Evolutionary conservation across 176 grass and related monocot genomes (phyloP).

Genomic region (Bonia amplexicaulis): DNA sequence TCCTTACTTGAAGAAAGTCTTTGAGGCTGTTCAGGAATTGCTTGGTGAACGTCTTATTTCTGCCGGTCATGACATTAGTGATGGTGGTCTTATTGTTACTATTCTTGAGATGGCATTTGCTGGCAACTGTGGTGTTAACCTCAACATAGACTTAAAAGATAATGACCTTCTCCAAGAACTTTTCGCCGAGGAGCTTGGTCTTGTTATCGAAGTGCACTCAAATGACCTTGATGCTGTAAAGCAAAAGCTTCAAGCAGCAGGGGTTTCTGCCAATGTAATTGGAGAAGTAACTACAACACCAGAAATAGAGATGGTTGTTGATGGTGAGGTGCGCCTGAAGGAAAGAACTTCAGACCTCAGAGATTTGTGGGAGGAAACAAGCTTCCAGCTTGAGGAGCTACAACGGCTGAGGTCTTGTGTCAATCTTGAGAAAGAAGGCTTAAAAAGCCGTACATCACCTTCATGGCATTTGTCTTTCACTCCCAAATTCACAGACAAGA

Average conservation of each 20-base stretch:
- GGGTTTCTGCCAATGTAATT: slow-evolving; percentile 55
- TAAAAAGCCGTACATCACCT: slow-evolving; percentile 54
- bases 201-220: slow-evolving; percentile 59
- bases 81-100: slow-evolving; percentile 78
- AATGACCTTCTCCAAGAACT: slow-evolving; percentile 52
- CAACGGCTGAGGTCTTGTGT: slow-evolving; percentile 83
- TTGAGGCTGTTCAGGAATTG: slow-evolving; percentile 62
- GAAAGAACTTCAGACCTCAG: slow-evolving; percentile 73
- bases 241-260: slow-evolving; percentile 59
- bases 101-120: slow-evolving; percentile 93
- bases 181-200: slow-evolving; percentile 85
- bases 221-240: slow-evolving; percentile 43
- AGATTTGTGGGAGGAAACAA: slow-evolving; percentile 89
- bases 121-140: slow-evolving; percentile 74
- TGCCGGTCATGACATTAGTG: slow-evolving; percentile 79
- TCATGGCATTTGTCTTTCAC: slow-evolving; percentile 73
- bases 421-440: slow-evolving; percentile 75
- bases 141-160: slow-evolving; percentile 56
- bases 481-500: slow-evolving; percentile 54
- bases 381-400: slow-evolving; percentile 80
- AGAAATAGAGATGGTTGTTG: slow-evolving; percentile 55
- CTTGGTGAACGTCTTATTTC: slow-evolving; percentile 61
- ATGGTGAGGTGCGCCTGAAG: slow-evolving; percentile 50
- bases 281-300: slow-evolving; percentile 62
- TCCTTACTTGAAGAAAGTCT: slow-evolving; percentile 58